Conservation (phyloP, 805 yeast genomes). For the Zygoascus bituminiphila region DNA sequence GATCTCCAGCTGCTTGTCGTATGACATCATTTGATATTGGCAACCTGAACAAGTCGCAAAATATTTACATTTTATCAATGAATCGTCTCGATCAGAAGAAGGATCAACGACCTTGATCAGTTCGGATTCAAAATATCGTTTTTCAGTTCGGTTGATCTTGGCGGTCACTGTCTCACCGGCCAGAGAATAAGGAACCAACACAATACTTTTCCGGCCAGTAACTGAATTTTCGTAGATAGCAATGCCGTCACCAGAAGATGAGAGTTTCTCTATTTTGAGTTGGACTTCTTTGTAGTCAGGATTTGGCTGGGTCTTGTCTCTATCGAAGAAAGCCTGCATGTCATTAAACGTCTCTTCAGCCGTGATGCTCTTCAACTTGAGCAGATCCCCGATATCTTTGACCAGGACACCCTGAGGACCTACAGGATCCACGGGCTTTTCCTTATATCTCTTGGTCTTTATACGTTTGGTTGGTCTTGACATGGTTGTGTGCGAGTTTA, state of each 20-base stretch:
- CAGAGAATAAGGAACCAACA: slow-evolving; percentile 74
- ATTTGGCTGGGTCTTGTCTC: slow-evolving; percentile 31
- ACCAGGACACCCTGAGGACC: slow-evolving; percentile 74
- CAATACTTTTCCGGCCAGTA: slow-evolving; percentile 36
- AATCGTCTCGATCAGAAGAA: slow-evolving; percentile 42
- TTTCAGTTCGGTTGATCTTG: slow-evolving; percentile 70
- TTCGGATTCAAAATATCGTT: slow-evolving; percentile 67
- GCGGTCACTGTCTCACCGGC: slow-evolving; percentile 76
- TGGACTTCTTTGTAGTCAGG: slow-evolving; percentile 46
- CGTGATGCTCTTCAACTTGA: slow-evolving; percentile 36
- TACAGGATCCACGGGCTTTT: slow-evolving; percentile 64
- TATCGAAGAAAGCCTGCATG: slow-evolving; percentile 51
- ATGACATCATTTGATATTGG: slow-evolving; percentile 76
- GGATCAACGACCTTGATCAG: slow-evolving; percentile 43
- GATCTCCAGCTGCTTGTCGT: slow-evolving; percentile 61
- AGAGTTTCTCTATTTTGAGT: slow-evolving; percentile 48
- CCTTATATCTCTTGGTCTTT: slow-evolving; percentile 35
- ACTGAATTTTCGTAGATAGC: slow-evolving; percentile 36
- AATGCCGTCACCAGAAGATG: slow-evolving; percentile 85
- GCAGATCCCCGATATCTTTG: slow-evolving; percentile 58
- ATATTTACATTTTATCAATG: slow-evolving; percentile 64
- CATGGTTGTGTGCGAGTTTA: not conserved
- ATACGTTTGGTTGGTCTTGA: slow-evolving; percentile 2
- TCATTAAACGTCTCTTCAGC: slow-evolving; percentile 47
- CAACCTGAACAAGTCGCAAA: slow-evolving; percentile 94